Evolutionary conservation across 2,329 filamentous ascomycete species (phyloP), one percentile per base, ranked within the genome.

Genomic region (Penicillium oxalicum): DNA sequence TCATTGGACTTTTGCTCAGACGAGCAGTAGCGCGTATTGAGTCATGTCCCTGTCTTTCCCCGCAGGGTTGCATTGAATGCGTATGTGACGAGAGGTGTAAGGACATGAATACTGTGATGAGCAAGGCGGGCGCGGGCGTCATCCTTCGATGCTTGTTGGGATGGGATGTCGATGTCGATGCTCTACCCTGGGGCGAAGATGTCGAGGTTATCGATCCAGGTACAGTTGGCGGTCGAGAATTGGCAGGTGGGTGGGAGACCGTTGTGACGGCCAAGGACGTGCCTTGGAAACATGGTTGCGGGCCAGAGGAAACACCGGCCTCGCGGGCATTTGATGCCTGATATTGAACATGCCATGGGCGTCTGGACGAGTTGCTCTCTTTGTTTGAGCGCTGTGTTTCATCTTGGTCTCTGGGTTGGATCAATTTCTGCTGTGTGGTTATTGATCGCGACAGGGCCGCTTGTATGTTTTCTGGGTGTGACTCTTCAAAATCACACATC

Each of bases 91-190:
- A 94, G 67, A 72, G 81, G 47, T 97, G 93, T 67, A 88, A 86
- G 67, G 82, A 95, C 68, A 80, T 83, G 46, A 96, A 96, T 64
- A 81, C 88, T 61, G 90, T 97, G 8, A 93, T 96, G 86, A 93
- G 87, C 62, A 97, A 96, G 69, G 88, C 86, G 0, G 91, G 91
- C 0, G 85, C 87, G 6, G 82, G 81, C 48, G 90, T 96, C 25
- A 83, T 97, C 28, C 71, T 97, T 49, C 87, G 85, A 70, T 82
- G 79, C 53, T 65, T 96, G 47, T 67, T 96, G 45, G 84, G 85
- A 18, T 76, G 83, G 66, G 81, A 90, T 28, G 86, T 96, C 48
- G 88, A 95, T 67, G 71, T 94, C 4, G 88, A 95, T 35, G 75
- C 77, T n/a, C 69, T 97, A 62, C 91, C 91, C 0, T 93, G 90